A percentile compares a stretch with the other conserved stretches of the same genome.
Evolutionary conservation across 176 grass and related monocot genomes (phyloP).

Genomic region (Aegilops umbellulata): DNA sequence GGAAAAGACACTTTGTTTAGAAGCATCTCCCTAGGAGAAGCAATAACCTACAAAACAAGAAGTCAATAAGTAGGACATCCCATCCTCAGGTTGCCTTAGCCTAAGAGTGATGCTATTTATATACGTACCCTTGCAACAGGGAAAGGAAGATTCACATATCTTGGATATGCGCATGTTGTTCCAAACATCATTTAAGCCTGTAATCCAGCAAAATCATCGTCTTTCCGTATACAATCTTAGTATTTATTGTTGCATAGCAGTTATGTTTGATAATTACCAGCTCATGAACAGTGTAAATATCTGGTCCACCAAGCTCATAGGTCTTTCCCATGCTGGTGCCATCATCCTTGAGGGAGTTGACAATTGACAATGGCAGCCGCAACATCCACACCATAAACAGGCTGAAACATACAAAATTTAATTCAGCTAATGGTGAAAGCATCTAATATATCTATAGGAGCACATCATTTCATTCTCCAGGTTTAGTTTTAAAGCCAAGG

Average conservation of each 20-base stretch:
- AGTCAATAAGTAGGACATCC: neutral
- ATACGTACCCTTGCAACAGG: conserved; percentile 76
- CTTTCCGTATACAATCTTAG: neutral
- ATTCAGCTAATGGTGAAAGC: neutral
- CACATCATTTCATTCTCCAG: conserved; percentile 15
- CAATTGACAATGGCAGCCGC: conserved; percentile 88
- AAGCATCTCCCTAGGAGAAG: too few species aligned
- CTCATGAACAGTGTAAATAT: conserved; percentile 76
- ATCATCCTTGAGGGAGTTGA: conserved; percentile 90
- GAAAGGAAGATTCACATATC: conserved; percentile 78
- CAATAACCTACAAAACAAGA: too few species aligned
- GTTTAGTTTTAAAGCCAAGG: conserved; percentile 17
- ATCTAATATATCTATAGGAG: neutral
- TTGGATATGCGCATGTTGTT: conserved; percentile 70
- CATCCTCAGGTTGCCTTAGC: neutral
- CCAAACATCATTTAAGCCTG: conserved; percentile 91
- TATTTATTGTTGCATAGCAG: neutral
- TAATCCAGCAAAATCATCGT: conserved; percentile 11
- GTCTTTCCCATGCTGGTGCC: conserved; percentile 84
- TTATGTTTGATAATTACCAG: conserved; percentile 49
- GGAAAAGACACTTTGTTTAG: too few species aligned
- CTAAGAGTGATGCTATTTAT: neutral
- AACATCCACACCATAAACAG: conserved; percentile 89
- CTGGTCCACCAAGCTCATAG: conserved; percentile 89
- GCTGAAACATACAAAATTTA: conserved; percentile 72